These are phyloP conservation scores for Garcileccinum viscosum DNA, from an alignment of 1,284 basidiomycete species.

Conservation along the genomic window DNA sequence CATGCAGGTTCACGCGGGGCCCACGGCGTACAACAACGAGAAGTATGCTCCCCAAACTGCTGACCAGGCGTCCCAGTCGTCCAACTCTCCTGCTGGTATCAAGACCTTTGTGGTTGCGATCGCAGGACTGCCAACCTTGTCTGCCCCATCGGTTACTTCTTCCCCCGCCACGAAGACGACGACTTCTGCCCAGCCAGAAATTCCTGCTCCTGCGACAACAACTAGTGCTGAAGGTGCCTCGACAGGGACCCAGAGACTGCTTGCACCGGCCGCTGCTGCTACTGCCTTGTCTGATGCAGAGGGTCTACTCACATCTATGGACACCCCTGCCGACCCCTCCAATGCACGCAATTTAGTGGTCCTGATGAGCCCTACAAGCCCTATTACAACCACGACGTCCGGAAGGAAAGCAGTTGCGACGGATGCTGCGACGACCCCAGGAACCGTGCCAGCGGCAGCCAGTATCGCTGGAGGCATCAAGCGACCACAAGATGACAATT, in stretches of 20 bases:
- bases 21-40: constrained; percentile 23
- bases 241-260: neutral
- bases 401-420: neutral
- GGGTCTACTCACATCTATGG: neutral
- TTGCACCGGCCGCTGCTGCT: neutral
- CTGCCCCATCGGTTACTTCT: neutral
- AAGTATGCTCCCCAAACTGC: constrained; percentile 6
- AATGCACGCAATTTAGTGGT: neutral
- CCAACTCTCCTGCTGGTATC: neutral
- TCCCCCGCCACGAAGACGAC: neutral
- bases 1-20: constrained; percentile 23
- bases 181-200: neutral
- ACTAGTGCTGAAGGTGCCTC: neutral
- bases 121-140: neutral
- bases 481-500: constrained; percentile 5
- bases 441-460: neutral
- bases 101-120: constrained; percentile 3
- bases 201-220: neutral
- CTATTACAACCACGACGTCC: neutral
- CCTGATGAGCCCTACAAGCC: neutral
- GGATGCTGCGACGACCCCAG: neutral
- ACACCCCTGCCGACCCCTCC: neutral
- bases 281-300: neutral
- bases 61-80: neutral
- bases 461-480: neutral